These are phyloP conservation scores for Auriculariales sp. DNA, from an alignment of 768 basidiomycete genomes.

Conservation along the genomic window DNA sequence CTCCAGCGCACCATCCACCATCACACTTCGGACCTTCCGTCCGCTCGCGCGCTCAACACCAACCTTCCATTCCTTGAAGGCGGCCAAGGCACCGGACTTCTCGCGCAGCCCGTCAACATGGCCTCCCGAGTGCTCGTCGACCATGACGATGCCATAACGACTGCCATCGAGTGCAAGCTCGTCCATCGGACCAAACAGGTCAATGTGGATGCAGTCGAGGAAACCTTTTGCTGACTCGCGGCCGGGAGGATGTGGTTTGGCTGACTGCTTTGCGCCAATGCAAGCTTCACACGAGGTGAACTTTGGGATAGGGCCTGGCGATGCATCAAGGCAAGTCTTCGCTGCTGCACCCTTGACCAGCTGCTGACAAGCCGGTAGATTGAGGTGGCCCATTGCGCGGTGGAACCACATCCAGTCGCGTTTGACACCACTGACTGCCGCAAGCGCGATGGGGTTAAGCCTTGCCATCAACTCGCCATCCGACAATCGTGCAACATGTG, in stretches of 20 bases:
- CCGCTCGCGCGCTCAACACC: constrained; percentile 3
- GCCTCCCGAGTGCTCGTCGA: background rate
- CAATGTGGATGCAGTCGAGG: background rate
- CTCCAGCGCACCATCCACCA: constrained; percentile 8
- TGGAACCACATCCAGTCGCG: background rate
- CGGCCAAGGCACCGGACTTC: background rate
- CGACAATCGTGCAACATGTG: background rate
- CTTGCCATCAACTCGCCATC: background rate
- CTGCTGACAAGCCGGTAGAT: background rate
- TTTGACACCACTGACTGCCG: background rate
- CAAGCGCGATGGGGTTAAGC: background rate
- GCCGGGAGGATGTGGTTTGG: background rate
- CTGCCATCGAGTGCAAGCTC: background rate
- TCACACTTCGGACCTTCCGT: constrained; percentile 2
- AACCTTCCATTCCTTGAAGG: constrained; percentile 6
- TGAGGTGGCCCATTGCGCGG: background rate
- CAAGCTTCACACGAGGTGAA: background rate
- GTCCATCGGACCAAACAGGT: background rate
- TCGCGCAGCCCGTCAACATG: background rate
- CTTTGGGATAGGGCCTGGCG: background rate
- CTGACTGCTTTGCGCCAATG: background rate
- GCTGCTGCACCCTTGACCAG: background rate
- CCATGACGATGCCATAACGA: background rate
- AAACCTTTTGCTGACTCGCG: background rate
- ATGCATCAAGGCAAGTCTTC: background rate